A percentile compares a stretch with the other conserved stretches of the same genome.
Conservation (phyloP, 768 basidiomycete genomes). For the Suillus clintonianus region DNA sequence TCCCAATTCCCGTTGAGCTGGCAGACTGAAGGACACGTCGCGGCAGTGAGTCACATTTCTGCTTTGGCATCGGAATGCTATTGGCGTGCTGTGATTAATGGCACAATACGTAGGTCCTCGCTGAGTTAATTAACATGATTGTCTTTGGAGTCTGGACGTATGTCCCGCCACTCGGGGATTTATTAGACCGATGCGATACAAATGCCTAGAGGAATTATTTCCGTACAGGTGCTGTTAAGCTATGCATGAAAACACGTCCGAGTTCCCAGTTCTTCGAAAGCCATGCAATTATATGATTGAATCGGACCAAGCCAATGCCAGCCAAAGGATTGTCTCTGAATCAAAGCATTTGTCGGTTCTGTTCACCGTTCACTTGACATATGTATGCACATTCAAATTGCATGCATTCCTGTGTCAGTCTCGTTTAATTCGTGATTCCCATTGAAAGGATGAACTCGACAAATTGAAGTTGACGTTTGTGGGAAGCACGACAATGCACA, state of each 20-base stretch:
- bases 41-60: background rate
- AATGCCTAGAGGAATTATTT: background rate
- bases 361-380: no score
- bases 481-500: no score
- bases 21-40: background rate
- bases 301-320: no score
- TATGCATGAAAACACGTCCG: background rate
- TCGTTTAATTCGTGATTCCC: no score
- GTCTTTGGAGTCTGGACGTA: background rate
- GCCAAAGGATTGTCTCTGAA: no score
- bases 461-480: no score
- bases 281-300: no score
- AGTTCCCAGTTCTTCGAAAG: no score
- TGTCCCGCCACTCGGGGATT: background rate
- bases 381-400: no score
- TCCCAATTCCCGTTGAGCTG: background rate
- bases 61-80: background rate
- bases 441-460: no score
- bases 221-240: background rate
- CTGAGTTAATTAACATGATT: background rate
- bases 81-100: background rate
- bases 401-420: no score
- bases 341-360: no score
- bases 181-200: background rate
- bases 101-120: background rate